Evolutionary conservation across 2,329 filamentous ascomycete species (phyloP), one percentile per base, ranked within the genome.

Genomic region (Arthroderma sp.): DNA sequence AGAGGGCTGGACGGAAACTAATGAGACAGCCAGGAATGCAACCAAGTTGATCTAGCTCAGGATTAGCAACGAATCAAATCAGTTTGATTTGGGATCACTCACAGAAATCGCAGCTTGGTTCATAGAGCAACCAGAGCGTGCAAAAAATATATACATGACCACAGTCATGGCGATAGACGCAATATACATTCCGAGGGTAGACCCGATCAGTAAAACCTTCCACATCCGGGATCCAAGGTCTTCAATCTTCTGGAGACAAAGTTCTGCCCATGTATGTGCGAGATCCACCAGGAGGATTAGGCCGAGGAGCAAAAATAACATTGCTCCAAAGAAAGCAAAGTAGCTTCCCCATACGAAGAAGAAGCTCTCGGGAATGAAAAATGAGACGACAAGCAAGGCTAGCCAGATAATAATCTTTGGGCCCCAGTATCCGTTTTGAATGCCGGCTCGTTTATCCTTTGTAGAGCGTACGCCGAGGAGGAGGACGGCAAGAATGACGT

Each of bases 381-480:
- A 98, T 28, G 88, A 94, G 47, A 94, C 62, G 48, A 95, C 85
- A 48, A 96, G 80, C 53, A 96, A 77, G 9, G 73, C 78, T 41
- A 95, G 61, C 91, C 91, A 98, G 43, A 80, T 78, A 48, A 95
- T 77, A 47, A 98, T 75, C 69, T 98, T 98, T 38, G 91, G 91
- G 1, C 88, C 91, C 91, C 91, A 98, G 66, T 86, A 98, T n/a
- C 89, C 91, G 67, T 98, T 98, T 61, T 98, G 91, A 44, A 98
- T 75, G 11, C 79, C 76, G 2, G 91, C 88, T 52, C 91, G 82
- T 38, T 83, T 83, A 61, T 94, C 84, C 63, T 85, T 91, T 27
- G 88, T 91, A 40, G 80, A 86, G 43, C 77, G 78, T 42, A 98
- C 87, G 42, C 91, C 91, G 45, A 96, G 72, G 38, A 98, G 75